Evolutionary conservation across 2,329 filamentous ascomycete genomes (phyloP).

Genomic region (Talaromyces sp.): DNA sequence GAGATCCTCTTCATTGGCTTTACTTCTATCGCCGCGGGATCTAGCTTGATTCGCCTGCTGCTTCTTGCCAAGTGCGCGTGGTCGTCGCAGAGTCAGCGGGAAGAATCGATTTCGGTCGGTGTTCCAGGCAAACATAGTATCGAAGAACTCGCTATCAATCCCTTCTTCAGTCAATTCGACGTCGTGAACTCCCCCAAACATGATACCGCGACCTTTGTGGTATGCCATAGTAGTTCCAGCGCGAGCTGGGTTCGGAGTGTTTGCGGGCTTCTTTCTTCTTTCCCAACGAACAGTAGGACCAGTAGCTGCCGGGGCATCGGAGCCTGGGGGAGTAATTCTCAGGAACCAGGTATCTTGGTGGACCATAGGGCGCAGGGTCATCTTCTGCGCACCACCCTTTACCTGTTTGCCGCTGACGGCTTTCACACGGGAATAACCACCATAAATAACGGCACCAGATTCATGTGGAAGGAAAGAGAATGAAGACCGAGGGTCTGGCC

Average conservation of each 20-base stretch:
- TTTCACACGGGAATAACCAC: conserved; percentile 92
- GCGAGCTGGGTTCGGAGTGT: conserved; percentile 78
- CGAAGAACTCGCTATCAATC: conserved; percentile 97
- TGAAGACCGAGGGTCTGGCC: conserved; percentile 87
- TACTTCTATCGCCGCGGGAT: conserved; percentile 65
- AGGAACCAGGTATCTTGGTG: conserved; percentile 96
- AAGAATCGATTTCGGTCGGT: conserved; percentile 95
- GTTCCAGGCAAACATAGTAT: conserved; percentile 88
- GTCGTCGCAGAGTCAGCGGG: conserved; percentile 74
- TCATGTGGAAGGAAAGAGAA: conserved; percentile 93
- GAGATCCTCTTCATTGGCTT: conserved; percentile 89
- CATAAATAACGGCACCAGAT: conserved; percentile 83
- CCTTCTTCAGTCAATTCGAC: conserved; percentile 90
- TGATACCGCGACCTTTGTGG: conserved; percentile 88
- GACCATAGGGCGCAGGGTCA: conserved; percentile 80
- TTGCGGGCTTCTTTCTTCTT: conserved; percentile 86
- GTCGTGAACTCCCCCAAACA: conserved; percentile 94
- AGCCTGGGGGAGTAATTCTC: conserved; percentile 71
- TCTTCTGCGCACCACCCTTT: conserved; percentile 63
- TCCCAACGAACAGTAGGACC: conserved; percentile 85
- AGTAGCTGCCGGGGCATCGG: conserved; percentile 67
- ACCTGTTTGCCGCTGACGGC: conserved; percentile 64
- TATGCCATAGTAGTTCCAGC: conserved; percentile 92
- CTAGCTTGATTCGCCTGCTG: conserved; percentile 50
- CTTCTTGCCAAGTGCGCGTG: conserved; percentile 68